These are phyloP conservation scores for Metarhizium robertsii DNA, from an alignment of 2,329 filamentous ascomycete species.

Conservation along the genomic window DNA sequence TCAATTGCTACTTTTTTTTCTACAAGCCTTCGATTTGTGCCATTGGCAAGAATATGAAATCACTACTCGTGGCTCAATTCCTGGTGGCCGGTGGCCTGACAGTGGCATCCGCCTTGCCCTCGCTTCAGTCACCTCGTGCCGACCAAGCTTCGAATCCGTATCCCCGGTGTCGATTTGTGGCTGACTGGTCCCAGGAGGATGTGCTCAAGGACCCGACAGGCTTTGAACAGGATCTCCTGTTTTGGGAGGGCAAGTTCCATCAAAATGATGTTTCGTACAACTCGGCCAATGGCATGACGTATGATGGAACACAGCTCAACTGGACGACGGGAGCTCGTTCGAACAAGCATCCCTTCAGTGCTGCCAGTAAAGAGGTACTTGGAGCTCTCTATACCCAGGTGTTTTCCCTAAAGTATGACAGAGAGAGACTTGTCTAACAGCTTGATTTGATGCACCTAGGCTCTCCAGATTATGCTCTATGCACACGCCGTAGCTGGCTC, in stretches of 20 bases:
- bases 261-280: conserved; percentile 31
- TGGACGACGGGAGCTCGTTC: conserved; percentile 25
- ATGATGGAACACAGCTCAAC: conserved; percentile 29
- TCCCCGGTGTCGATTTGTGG: conserved; percentile 21
- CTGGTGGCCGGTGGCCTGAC: neutral
- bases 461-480: conserved; percentile 34
- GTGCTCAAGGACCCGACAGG: conserved; percentile 18
- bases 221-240: conserved; percentile 28
- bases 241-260: conserved; percentile 36
- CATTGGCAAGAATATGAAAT: neutral
- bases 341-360: conserved; percentile 28
- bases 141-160: neutral
- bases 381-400: neutral
- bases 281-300: conserved; percentile 29
- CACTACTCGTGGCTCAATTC: neutral
- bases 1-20: no score
- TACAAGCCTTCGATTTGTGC: no score
- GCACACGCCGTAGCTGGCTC: conserved; percentile 29
- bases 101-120: neutral
- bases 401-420: neutral
- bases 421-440: neutral
- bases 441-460: conserved; percentile 12
- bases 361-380: conserved; percentile 26
- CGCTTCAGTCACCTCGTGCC: neutral
- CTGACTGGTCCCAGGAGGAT: conserved; percentile 19